Conservation (phyloP, 345 rosid genomes). For the Eucalyptus cloeziana region DNA sequence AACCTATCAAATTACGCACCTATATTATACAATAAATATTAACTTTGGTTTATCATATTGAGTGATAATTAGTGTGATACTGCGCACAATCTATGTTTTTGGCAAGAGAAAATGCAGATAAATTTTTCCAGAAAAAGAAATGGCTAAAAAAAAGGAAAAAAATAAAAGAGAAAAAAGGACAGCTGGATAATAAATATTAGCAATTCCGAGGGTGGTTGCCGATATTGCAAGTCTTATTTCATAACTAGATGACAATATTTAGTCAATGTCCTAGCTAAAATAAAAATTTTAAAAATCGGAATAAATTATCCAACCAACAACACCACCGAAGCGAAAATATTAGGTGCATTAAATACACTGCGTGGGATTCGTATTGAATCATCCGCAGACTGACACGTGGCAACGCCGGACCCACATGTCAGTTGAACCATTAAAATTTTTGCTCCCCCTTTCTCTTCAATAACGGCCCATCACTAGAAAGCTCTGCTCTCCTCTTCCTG, state of each 20-base stretch:
- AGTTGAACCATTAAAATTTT: too few relatives aligned
- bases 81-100: fast-evolving
- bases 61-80: too few relatives aligned
- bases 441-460: too few relatives aligned
- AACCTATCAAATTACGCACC: fast-evolving
- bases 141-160: not conserved
- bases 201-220: not conserved
- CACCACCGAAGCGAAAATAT: not conserved
- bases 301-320: not conserved
- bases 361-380: too few relatives aligned
- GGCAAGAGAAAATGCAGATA: too few relatives aligned
- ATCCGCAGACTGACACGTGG: too few relatives aligned
- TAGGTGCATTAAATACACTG: too few relatives aligned
- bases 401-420: fast-evolving
- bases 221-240: not conserved
- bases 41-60: fast-evolving
- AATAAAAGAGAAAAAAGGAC: not conserved
- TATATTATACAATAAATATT: fast-evolving
- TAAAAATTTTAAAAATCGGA: not conserved
- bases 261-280: not conserved
- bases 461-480: too few relatives aligned
- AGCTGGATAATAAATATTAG: not conserved
- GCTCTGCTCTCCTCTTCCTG: too few relatives aligned
- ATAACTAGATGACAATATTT: not conserved
- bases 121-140: too few relatives aligned